Percentiles rank a stretch among this genome's conserved stretches.
phyloP scores from a whole-genome alignment of 1,284 basidiomycete species.

The Neolentinus lepideus region DNA sequence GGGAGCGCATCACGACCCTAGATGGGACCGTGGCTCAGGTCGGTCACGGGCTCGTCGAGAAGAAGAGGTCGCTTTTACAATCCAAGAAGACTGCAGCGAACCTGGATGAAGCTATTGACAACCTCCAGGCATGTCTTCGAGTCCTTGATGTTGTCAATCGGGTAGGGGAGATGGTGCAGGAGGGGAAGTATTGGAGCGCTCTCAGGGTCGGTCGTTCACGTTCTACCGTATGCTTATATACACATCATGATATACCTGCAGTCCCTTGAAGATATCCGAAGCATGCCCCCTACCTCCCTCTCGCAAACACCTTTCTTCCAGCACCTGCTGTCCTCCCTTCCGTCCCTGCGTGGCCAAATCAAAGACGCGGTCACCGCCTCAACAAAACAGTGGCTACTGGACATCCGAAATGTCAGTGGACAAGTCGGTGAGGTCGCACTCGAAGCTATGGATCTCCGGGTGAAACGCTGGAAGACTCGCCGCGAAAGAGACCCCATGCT shows the following conservation, averaged over 20 bases:
- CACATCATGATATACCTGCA: conserved; percentile 28
- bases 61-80: conserved; percentile 86
- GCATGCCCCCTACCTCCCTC: conserved; percentile 83
- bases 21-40: conserved; percentile 72
- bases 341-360: conserved; percentile 83
- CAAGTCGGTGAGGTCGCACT: conserved; percentile 86
- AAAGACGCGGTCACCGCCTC: conserved; percentile 92
- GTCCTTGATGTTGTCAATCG: conserved; percentile 94
- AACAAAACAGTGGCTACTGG: conserved; percentile 95
- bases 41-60: conserved; percentile 81
- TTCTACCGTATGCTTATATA: conserved; percentile 12
- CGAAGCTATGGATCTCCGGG: conserved; percentile 84
- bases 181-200: conserved; percentile 95
- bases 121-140: conserved; percentile 85
- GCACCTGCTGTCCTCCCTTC: conserved; percentile 86
- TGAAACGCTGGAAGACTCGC: conserved; percentile 78
- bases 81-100: conserved; percentile 89
- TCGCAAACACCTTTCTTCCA: conserved; percentile 93
- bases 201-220: conserved; percentile 67
- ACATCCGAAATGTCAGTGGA: conserved; percentile 86
- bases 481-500: conserved; percentile 74
- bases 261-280: conserved; percentile 93
- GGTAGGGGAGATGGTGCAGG: conserved; percentile 87
- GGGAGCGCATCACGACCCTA: conserved; percentile 68
- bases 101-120: conserved; percentile 94